These are phyloP conservation scores for Marchantia paleacea DNA, from an alignment of 225 moss, liverwort and hornwort species.

Conservation along the genomic window DNA sequence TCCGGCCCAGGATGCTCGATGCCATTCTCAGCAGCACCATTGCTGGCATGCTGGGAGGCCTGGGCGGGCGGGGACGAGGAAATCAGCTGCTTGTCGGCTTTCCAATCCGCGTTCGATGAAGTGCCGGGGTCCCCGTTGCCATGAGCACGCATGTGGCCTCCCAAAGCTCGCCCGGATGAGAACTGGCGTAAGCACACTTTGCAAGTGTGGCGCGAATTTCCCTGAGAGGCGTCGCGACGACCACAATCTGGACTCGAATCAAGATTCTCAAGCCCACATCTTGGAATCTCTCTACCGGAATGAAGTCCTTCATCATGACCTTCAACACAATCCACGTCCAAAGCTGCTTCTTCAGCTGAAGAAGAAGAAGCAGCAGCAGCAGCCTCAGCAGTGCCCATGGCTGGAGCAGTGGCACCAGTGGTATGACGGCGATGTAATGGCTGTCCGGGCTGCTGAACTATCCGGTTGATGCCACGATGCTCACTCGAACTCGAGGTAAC, in stretches of 20 bases:
- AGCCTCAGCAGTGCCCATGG: conserved; percentile 26
- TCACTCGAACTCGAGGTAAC: conserved; percentile 10
- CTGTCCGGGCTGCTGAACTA: conserved; percentile 8
- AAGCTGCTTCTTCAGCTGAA: conserved; percentile 10
- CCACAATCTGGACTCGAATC: conserved; percentile 41
- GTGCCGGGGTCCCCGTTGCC: conserved; percentile 21
- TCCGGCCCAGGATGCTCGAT: conserved; percentile 19
- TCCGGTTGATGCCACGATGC: conserved; percentile 17
- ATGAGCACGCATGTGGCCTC: conserved; percentile 53
- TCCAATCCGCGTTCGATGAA: not conserved
- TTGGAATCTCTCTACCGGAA: conserved; percentile 43
- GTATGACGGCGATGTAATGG: conserved; percentile 12
- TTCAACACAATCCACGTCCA: conserved; percentile 33
- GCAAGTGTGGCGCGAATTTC: conserved; percentile 52
- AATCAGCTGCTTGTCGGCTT: conserved; percentile 28
- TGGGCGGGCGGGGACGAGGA: conserved; percentile 13
- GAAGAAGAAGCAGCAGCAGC: not conserved
- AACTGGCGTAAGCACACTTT: conserved; percentile 44
- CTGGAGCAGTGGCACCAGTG: conserved; percentile 7
- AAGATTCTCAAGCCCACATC: conserved; percentile 47
- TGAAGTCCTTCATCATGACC: conserved; percentile 33
- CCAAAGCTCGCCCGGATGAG: conserved; percentile 43
- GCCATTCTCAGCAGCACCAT: conserved; percentile 20
- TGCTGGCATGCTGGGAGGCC: conserved; percentile 14
- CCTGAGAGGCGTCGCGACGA: conserved; percentile 38